Evolutionary conservation across 2,329 filamentous ascomycete species (phyloP), one percentile per base, ranked within the genome.

Genomic region (Botrytis squamosa): DNA sequence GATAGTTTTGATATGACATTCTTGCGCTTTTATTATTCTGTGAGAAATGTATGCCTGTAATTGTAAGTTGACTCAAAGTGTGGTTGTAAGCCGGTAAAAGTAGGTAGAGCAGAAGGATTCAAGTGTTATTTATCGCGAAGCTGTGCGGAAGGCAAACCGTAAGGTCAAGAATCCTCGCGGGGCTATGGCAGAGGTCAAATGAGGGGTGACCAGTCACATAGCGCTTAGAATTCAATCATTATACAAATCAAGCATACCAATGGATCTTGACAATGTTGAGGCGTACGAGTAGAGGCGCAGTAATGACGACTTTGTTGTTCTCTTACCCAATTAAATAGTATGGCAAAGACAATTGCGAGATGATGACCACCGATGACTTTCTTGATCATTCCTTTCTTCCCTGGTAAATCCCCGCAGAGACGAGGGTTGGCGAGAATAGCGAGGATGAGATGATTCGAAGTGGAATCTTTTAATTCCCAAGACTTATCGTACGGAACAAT

Each of bases 1-100:
- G 65, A 38, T 70, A 70, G 3, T 74, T 68, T 52, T 68, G 68
- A 64, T 74, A 74, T 44, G 73, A 64, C 73, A 74, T 74, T 40
- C 55, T 68, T 25, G n/a, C 38, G 36, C 9, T 29, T 1, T 25
- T 40, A 7, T 29, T 44, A 36, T 10, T 57, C 25, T 42, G 20
- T 55, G 40, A 42, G 36, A 57, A 42, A 22, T 68, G n/a, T 69
- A 52, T 42, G 38, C 18, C 49, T 42, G 33, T 14, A 29, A 20
- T 1, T 57, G 66, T 69, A 33, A 57, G n/a, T 57, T 42, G 55
- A 18, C 36, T 42, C 14, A 29, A 38, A 42, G 36, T 44, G 29
- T 69, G n/a, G 49, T 57, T 2, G 66, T 57, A 69, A 69, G 36
- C 5, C 38, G 25, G 38, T 16, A 44, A 25, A 68, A 29, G 65